Evolutionary conservation across 345 rosid genomes (phyloP).

Genomic region (Kernera saxatilis): DNA sequence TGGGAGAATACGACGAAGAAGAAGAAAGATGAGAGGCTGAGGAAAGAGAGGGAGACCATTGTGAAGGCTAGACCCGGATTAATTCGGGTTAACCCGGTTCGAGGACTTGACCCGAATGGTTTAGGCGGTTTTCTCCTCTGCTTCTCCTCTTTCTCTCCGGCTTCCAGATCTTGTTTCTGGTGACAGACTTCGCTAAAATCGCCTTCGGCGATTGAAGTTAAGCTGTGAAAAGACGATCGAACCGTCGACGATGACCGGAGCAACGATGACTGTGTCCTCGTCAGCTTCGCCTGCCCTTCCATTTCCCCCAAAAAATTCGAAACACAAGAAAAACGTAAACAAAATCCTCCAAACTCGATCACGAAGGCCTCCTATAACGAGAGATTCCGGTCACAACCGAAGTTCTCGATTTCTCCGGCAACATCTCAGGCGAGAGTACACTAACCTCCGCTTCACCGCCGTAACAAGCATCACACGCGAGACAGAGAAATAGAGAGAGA

Average conservation of each 20-base stretch:
- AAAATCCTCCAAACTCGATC: neutral
- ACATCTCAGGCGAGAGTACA: constrained; percentile 36
- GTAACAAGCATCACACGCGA: constrained; percentile 16
- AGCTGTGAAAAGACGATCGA: constrained; percentile 78
- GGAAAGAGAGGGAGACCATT: constrained; percentile 45
- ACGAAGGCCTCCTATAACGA: constrained; percentile 37
- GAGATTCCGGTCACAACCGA: constrained; percentile 40
- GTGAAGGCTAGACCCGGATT: constrained; percentile 54
- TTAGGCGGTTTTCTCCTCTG: constrained; percentile 28
- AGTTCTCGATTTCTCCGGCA: constrained; percentile 35
- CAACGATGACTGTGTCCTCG: constrained; percentile 75
- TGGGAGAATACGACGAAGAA: constrained; percentile 52
- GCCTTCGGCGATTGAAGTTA: constrained; percentile 48
- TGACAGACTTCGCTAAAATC: constrained; percentile 32
- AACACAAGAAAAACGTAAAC: neutral
- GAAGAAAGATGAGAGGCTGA: constrained; percentile 44
- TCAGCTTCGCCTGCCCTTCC: constrained; percentile 73
- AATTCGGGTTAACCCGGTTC: constrained; percentile 49
- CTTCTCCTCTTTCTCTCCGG: constrained; percentile 41
- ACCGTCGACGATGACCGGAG: constrained; percentile 80
- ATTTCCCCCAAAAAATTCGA: constrained; percentile 9
- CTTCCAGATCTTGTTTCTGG: constrained; percentile 25
- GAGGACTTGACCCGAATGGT: constrained; percentile 44
- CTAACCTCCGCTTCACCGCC: constrained; percentile 9
- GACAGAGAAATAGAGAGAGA: neutral